Evolutionary conservation across 2,329 filamentous ascomycete genomes (phyloP).

Genomic region (Aureobasidium sp.): DNA sequence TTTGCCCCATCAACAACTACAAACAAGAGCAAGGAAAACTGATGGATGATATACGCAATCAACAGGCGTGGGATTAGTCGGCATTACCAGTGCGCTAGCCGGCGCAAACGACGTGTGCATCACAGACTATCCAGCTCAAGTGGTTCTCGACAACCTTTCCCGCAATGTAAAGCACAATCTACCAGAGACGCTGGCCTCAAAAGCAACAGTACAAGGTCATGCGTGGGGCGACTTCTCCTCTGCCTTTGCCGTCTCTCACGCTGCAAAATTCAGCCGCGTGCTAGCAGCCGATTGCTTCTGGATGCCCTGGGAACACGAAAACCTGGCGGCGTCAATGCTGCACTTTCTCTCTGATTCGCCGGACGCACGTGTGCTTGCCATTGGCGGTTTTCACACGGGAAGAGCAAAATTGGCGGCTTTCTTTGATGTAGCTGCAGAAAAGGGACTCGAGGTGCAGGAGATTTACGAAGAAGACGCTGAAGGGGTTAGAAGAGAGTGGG

Average conservation of each 20-base stretch:
- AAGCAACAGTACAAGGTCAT: conserved; percentile 48
- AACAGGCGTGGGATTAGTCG: conserved; percentile 38
- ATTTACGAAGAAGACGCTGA: conserved; percentile 64
- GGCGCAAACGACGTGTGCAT: conserved; percentile 43
- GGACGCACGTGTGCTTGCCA: conserved; percentile 51
- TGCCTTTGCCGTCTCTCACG: conserved; percentile 31
- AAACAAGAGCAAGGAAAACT: conserved; percentile 16
- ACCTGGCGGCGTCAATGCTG: conserved; percentile 53
- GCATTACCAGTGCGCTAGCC: conserved; percentile 38
- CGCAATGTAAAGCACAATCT: conserved; percentile 51
- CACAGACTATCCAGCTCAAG: conserved; percentile 59
- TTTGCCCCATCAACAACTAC: conserved; percentile 14
- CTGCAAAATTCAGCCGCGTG: conserved; percentile 50
- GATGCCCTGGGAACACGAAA: conserved; percentile 66
- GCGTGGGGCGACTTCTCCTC: conserved; percentile 52
- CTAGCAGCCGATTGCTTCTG: conserved; percentile 67
- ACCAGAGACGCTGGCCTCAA: conserved; percentile 30
- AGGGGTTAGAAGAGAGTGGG: conserved; percentile 55
- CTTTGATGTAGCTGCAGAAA: conserved; percentile 47
- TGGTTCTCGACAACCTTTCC: conserved; percentile 51
- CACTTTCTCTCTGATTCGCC: conserved; percentile 48
- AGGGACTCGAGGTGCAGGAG: conserved; percentile 52
- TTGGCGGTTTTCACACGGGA: conserved; percentile 66
- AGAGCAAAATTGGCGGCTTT: conserved; percentile 57
- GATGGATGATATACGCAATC: conserved; percentile 11